A percentile compares a stretch with the other conserved stretches of the same genome.
Evolutionary conservation across 208 protist genomes (phyloP).

Genomic region (Trypanosoma melophagium): DNA sequence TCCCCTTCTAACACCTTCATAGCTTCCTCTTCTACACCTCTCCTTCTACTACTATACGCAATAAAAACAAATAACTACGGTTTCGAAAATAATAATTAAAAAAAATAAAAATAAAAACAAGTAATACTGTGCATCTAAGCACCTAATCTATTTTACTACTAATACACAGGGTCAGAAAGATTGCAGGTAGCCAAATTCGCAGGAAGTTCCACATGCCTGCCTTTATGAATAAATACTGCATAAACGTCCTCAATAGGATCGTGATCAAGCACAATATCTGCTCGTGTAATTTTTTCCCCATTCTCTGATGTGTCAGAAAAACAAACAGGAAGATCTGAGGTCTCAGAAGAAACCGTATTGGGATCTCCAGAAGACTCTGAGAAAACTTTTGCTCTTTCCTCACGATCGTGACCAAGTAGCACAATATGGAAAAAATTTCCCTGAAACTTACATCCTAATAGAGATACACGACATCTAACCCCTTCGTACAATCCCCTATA

Average conservation of each 20-base stretch:
- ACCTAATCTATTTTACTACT: slow-evolving; percentile 5
- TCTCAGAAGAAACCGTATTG: background rate
- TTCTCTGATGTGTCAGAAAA: slow-evolving; percentile 11
- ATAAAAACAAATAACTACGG: too few species aligned
- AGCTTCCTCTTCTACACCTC: too few species aligned
- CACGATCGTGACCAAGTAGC: slow-evolving; percentile 34
- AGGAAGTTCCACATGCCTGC: slow-evolving; percentile 32
- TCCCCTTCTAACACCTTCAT: too few species aligned
- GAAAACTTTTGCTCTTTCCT: slow-evolving; percentile 12
- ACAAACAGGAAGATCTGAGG: background rate
- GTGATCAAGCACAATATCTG: slow-evolving; percentile 57
- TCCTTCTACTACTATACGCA: too few species aligned
- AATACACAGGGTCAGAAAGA: slow-evolving; percentile 62
- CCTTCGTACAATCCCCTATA: slow-evolving; percentile 66
- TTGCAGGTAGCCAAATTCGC: slow-evolving; percentile 37
- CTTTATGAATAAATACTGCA: slow-evolving; percentile 40
- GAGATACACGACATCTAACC: slow-evolving; percentile 39
- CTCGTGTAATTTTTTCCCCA: slow-evolving; percentile 28
- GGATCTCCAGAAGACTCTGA: background rate
- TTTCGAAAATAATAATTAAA: too few species aligned
- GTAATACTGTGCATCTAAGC: background rate
- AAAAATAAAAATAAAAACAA: background rate
- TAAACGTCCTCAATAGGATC: slow-evolving; percentile 66
- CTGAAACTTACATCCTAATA: slow-evolving; percentile 34
- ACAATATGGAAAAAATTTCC: slow-evolving; percentile 62